These are phyloP conservation scores for carrot (Daucus carota) DNA, from an alignment of 129 eudicot genomes.

Conservation along the genomic window DH1_v3.0 NC_030382.2:45780001-45780500, in stretches of 20 bases:
- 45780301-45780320: neutral
- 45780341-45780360: neutral
- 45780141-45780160: neutral
- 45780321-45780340: neutral
- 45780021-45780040: neutral
- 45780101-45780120: no score
- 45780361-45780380: neutral
- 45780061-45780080: no score
- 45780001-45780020: neutral
- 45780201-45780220: no score
- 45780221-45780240: no score
- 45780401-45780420: neutral
- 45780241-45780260: neutral
- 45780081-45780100: no score
- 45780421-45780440: neutral
- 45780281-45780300: neutral
- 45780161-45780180: neutral
- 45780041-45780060: no score
- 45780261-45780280: neutral
- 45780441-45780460: neutral
- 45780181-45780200: no score
- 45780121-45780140: no score
- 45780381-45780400: neutral
- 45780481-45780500: neutral
- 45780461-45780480: neutral